Evolutionary conservation across 2,329 filamentous ascomycete species (phyloP).

Genomic region (Cladobotryum mycophilum): DNA sequence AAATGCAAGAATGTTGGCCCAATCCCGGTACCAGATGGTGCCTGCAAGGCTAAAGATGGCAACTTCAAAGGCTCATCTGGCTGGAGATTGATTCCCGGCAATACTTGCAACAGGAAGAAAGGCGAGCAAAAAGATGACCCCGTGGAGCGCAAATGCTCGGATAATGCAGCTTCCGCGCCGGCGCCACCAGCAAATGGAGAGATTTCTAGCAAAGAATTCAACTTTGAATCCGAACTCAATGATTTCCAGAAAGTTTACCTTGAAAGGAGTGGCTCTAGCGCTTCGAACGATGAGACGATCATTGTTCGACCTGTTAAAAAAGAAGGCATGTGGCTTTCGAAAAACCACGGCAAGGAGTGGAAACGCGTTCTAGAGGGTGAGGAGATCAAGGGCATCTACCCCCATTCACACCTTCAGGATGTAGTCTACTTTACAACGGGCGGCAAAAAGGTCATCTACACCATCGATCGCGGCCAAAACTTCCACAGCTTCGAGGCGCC

Average conservation of each 20-base stretch:
- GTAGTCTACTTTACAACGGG: conserved; percentile 79
- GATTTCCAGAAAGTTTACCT: conserved; percentile 63
- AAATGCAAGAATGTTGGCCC: conserved; percentile 62
- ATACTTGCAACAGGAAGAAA: conserved; percentile 58
- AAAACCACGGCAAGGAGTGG: conserved; percentile 89
- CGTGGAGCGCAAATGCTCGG: conserved; percentile 71
- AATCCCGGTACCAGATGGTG: conserved; percentile 61
- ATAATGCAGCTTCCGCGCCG: conserved; percentile 38
- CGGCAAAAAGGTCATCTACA: conserved; percentile 64
- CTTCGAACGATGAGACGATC: conserved; percentile 64
- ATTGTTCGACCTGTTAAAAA: conserved; percentile 45
- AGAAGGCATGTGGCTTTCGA: conserved; percentile 54
- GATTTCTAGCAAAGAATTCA: conserved; percentile 53
- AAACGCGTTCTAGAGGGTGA: conserved; percentile 61
- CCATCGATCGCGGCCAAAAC: conserved; percentile 67
- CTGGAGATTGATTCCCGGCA: conserved; percentile 84
- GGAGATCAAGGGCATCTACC: conserved; percentile 63
- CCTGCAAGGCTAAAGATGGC: conserved; percentile 59
- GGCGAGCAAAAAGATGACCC: conserved; percentile 62
- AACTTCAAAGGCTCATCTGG: conserved; percentile 82
- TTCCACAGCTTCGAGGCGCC: conserved; percentile 71
- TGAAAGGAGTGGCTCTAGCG: conserved; percentile 62
- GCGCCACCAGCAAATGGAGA: conserved; percentile 57
- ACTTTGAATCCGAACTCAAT: conserved; percentile 54
- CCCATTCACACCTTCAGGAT: conserved; percentile 77